Conservation (phyloP, 306 rosid species). For the Hylodesmum podocarpum region DNA sequence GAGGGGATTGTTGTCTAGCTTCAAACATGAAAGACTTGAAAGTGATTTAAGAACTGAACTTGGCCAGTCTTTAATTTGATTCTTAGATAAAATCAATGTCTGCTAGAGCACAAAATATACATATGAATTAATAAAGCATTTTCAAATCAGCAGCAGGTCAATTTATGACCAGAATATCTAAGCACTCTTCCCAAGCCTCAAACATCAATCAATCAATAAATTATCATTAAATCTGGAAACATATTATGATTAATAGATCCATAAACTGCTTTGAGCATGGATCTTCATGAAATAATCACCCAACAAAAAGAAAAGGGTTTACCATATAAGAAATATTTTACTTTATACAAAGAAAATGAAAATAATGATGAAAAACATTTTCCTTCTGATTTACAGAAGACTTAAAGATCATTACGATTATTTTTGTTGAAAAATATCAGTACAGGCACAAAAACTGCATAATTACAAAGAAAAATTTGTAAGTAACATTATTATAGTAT, state of each 20-base stretch:
- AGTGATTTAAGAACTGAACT: constrained; percentile 68
- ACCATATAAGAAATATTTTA: constrained; percentile 6
- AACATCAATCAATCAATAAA: constrained; percentile 6
- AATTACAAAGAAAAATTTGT: constrained; percentile 5
- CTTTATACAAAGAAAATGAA: constrained; percentile 8
- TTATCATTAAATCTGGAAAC: constrained; percentile 1
- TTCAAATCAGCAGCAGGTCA: constrained; percentile 27
- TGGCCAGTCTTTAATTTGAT: constrained; percentile 89
- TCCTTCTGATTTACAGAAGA: background rate
- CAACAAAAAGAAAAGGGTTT: constrained; percentile 11
- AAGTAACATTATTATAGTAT: background rate
- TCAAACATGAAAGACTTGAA: constrained; percentile 67
- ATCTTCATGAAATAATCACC: constrained; percentile 4
- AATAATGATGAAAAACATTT: background rate
- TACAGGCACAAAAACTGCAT: background rate
- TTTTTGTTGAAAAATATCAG: constrained; percentile 3
- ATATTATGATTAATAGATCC: constrained; percentile 9
- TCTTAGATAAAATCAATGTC: constrained; percentile 77
- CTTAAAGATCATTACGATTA: background rate
- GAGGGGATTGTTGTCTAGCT: constrained; percentile 81
- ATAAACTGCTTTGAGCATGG: background rate
- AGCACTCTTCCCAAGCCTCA: constrained; percentile 23
- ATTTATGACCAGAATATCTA: constrained; percentile 8
- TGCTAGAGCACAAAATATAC: constrained; percentile 47
- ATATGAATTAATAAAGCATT: constrained; percentile 26